These are phyloP conservation scores for Fusarium sp. DNA, from an alignment of 2,329 filamentous ascomycete genomes.

Conservation along the genomic window DNA sequence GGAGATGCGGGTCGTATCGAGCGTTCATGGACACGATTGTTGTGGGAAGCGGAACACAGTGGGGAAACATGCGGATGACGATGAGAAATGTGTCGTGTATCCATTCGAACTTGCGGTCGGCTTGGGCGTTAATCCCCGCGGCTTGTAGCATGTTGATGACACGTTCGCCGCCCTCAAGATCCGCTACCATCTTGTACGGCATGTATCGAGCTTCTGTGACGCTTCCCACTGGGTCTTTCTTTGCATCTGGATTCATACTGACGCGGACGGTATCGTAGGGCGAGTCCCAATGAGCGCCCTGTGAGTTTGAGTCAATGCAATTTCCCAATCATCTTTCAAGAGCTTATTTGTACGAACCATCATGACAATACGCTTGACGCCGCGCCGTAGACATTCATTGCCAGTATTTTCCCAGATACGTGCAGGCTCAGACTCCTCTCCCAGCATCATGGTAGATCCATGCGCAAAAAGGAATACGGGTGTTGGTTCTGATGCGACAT, in stretches of 20 bases:
- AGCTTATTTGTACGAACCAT: slow-evolving; percentile 19
- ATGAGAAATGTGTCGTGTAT: slow-evolving; percentile 79
- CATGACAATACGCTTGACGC: slow-evolving; percentile 32
- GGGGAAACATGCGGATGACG: slow-evolving; percentile 77
- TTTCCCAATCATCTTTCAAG: no score
- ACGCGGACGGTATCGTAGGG: slow-evolving; percentile 69
- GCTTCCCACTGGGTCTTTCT: slow-evolving; percentile 74
- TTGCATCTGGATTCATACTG: slow-evolving; percentile 69
- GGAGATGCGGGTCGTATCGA: slow-evolving; percentile 38
- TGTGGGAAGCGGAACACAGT: slow-evolving; percentile 69
- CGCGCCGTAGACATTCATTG: slow-evolving; percentile 29
- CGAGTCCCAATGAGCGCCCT: slow-evolving; percentile 72
- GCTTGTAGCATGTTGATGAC: slow-evolving; percentile 63
- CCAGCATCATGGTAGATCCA: slow-evolving; percentile 42
- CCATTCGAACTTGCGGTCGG: slow-evolving; percentile 73
- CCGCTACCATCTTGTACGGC: slow-evolving; percentile 72
- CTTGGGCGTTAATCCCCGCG: slow-evolving; percentile 65
- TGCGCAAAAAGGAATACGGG: slow-evolving; percentile 39
- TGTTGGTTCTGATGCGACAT: neutral
- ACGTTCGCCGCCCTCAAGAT: slow-evolving; percentile 64
- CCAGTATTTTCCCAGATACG: slow-evolving; percentile 38
- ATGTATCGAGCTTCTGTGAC: slow-evolving; percentile 75
- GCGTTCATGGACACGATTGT: slow-evolving; percentile 54
- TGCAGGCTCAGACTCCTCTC: slow-evolving; percentile 34
- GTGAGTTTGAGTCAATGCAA: no score